Evolutionary conservation across 805 yeast genomes (phyloP), one percentile per base, ranked within the genome.

Genomic region (Wickerhamiella brachini): DNA sequence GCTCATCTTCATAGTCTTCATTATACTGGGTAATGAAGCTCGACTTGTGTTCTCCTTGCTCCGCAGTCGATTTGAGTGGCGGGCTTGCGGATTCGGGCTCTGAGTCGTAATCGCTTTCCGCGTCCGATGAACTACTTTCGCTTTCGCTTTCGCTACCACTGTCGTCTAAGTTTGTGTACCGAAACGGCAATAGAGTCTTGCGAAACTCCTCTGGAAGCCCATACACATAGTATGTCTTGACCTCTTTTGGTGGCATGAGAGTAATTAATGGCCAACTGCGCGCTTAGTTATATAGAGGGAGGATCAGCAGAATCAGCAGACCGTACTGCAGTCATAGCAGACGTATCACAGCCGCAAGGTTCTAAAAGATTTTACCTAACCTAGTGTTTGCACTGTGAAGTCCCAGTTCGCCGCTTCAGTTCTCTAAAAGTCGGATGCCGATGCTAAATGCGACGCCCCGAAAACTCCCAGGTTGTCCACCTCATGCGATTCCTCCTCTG

Each of bases 11-110:
- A 10, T 49, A 54, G 7, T 50, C 56, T 1, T 49, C 58, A 9
- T 51, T 54, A 29, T 51, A 55, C 51, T 60, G 57, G 0, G 90
- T 80, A 51, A 82, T 78, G 60, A 59, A 73, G 78, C 59, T 82
- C 75, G 38, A 73, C 65, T 52, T 48, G 44, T 46, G 51, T 13
- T 47, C 46, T 6, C 52, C 41, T 1, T 26, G 26, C 15, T 42
- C 47, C 15, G 45, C 22, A 8, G 26, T 24, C 26, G 26, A 8
- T 24, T 24, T 24, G 26, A 24, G 26, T 24, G 18, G 20, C 24
- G 66, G 64, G 22, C 68, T 61, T 1, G 44, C 44, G 1, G 59
- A 58, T n/a, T 59, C 58, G 17, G 20, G 9, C 4, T 59, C 49
- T 13, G 31, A 58, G 50, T 38, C 61, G 47, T n/a, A 9, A 45